Base-by-base conservation (phyloP, 208 protist species). In the Trichomonas tenax region DNA sequence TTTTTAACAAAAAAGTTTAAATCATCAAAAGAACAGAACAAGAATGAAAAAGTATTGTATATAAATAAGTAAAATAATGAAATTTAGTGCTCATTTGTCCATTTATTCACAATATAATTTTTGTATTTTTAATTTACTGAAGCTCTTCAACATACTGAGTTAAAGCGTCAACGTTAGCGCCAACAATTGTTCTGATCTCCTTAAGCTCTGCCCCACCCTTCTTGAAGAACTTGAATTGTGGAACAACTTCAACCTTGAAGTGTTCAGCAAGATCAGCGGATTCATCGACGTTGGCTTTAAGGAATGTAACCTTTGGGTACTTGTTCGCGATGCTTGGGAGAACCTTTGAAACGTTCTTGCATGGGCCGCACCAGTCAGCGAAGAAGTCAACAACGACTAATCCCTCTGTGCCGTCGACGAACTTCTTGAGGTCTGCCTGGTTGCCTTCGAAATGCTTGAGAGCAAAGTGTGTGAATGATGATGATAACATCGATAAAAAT, bases 331-430 rank as follows among this genome's bases (percentile, higher is more conserved):
- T 48, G 14, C 2, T 17, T 93, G 86, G 86, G 17, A 93, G 44
- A 38, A 44, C 44, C 8, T 51, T 93, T 0, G 40, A 38, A 38
- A 93, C 3, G 15, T 34, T 9, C 45, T 93, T 48, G 44, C 86
- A 93, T 51, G 86, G 86, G 1, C 44, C 44, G 26, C 86, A 93
- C 86, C 86, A 93, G 46, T 93, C 86, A 38, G 86, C 86, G 46
- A 58, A 93, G 31, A 93, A 93, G 46, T 93, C 86, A 38, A 93
- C 26, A 38, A 93, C 86, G 51, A 93, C 86, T 34, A 93, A 41
- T 15, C 44, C 44, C 44, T 26, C n/a, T 10, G 40, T 38, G 1
- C 38, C 51, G 40, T 34, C 46, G 26, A 93, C 45, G 31, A 51
- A 0, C 10, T 48, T 31, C 46, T 93, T 93, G 3, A 93, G 31